A percentile compares a stretch with the other conserved stretches of the same genome.
These are phyloP conservation scores for Nasturtium officinale DNA, from an alignment of 345 rosid genomes.

Conservation along the genomic window DNA sequence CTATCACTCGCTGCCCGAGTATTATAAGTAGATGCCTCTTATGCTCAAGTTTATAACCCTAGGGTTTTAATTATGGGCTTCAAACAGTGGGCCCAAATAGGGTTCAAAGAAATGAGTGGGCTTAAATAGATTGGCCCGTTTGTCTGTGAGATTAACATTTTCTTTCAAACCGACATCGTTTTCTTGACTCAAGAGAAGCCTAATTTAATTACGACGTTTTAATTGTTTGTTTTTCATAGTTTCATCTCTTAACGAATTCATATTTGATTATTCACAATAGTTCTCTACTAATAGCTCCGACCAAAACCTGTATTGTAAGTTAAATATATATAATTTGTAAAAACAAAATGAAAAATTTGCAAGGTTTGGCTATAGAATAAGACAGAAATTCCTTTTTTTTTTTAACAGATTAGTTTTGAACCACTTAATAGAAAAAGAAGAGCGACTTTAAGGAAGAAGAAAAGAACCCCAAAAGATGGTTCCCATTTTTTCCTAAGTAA, in stretches of 20 bases:
- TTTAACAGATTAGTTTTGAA: slow-evolving; percentile 37
- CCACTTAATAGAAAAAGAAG: neutral
- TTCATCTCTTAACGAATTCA: neutral
- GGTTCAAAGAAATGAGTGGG: neutral
- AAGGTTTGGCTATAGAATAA: slow-evolving; percentile 35
- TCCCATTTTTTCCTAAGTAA: slow-evolving; percentile 57
- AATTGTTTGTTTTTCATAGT: neutral
- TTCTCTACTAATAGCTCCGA: neutral
- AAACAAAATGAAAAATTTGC: neutral
- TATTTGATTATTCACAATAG: neutral
- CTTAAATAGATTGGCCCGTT: neutral
- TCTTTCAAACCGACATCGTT: neutral
- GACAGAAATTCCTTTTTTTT: slow-evolving; percentile 32
- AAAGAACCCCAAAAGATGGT: slow-evolving; percentile 47
- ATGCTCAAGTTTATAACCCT: neutral
- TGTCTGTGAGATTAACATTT: neutral
- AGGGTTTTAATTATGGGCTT: neutral
- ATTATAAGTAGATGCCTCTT: neutral
- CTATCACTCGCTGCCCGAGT: neutral
- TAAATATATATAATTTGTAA: neutral
- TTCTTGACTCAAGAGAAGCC: no score
- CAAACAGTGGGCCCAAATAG: neutral
- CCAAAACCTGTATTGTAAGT: neutral
- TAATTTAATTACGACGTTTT: neutral
- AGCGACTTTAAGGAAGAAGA: neutral